These are phyloP conservation scores for Helicosporidium sp. DNA, from an alignment of 139 green algal species.

Conservation along the genomic window DNA sequence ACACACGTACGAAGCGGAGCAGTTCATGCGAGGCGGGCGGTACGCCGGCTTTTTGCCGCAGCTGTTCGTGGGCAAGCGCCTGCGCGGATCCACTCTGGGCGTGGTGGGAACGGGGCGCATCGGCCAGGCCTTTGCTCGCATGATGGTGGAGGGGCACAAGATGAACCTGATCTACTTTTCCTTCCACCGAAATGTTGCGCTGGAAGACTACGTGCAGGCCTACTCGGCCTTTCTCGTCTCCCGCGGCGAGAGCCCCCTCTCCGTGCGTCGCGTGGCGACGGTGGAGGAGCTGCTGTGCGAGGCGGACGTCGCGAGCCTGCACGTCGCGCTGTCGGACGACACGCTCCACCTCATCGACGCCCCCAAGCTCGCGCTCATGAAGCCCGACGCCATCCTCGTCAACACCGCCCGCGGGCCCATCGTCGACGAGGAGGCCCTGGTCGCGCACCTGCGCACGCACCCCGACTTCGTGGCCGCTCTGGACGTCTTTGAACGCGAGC, in stretches of 20 bases:
- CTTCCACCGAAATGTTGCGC: no score
- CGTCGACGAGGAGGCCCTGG: slow-evolving; percentile 81
- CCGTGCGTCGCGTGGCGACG: slow-evolving; percentile 41
- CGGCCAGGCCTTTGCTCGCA: slow-evolving; percentile 79
- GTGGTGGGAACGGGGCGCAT: slow-evolving; percentile 90
- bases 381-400: slow-evolving; percentile 75
- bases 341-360: slow-evolving; percentile 89
- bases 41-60: slow-evolving; percentile 93
- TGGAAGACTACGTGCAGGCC: no score
- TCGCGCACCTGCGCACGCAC: slow-evolving; percentile 79
- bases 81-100: slow-evolving; percentile 78
- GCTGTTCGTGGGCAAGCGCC: slow-evolving; percentile 75
- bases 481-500: slow-evolving; percentile 98
- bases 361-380: slow-evolving; percentile 79
- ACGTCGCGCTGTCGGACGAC: slow-evolving; percentile 77
- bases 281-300: slow-evolving; percentile 78
- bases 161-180: slow-evolving; percentile 96
- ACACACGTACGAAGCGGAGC: slow-evolving; percentile 78
- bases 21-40: slow-evolving; percentile 82
- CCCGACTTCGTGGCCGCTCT: slow-evolving; percentile 70
- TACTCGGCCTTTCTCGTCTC: no score
- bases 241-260: slow-evolving; percentile 56
- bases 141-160: slow-evolving; percentile 98
- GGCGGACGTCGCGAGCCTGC: slow-evolving; percentile 74
- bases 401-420: slow-evolving; percentile 78